phyloP scores from a whole-genome alignment of 768 basidiomycete species.

The Suillus hirtellus region DNA sequence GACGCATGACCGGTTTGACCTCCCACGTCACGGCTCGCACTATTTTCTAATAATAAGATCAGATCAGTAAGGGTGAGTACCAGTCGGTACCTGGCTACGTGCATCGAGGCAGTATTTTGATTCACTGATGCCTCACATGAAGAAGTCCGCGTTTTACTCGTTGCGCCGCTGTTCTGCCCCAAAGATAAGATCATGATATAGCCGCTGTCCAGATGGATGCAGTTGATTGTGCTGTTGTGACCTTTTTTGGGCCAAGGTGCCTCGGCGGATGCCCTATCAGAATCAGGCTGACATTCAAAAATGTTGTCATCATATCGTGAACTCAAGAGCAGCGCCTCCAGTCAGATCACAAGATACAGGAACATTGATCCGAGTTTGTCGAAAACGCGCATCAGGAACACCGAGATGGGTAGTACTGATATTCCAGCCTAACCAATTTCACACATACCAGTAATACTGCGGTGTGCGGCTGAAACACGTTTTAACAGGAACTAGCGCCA shows the following conservation, averaged over 20 bases:
- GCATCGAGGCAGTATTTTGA: background rate
- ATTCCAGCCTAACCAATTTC: background rate
- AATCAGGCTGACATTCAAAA: background rate
- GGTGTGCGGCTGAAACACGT: background rate
- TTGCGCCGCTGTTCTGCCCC: background rate
- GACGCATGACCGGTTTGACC: background rate
- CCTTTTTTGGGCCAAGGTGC: background rate
- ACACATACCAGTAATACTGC: background rate
- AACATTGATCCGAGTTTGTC: background rate
- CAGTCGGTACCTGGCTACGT: background rate
- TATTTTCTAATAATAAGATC: background rate
- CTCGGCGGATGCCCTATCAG: constrained; percentile 7
- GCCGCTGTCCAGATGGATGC: background rate
- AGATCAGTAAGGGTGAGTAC: background rate
- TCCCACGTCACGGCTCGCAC: constrained; percentile 1
- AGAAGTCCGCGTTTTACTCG: background rate
- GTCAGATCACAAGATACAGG: background rate
- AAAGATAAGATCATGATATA: background rate
- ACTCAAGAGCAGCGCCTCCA: background rate
- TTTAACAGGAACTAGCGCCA: background rate
- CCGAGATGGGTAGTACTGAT: background rate
- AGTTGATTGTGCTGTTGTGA: background rate
- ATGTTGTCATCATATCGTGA: background rate
- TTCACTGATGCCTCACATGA: background rate
- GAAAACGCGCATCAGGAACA: background rate